Evolutionary conservation across 495 filamentous ascomycete genomes (phyloP).

Genomic region (Penicillium manginii): DNA sequence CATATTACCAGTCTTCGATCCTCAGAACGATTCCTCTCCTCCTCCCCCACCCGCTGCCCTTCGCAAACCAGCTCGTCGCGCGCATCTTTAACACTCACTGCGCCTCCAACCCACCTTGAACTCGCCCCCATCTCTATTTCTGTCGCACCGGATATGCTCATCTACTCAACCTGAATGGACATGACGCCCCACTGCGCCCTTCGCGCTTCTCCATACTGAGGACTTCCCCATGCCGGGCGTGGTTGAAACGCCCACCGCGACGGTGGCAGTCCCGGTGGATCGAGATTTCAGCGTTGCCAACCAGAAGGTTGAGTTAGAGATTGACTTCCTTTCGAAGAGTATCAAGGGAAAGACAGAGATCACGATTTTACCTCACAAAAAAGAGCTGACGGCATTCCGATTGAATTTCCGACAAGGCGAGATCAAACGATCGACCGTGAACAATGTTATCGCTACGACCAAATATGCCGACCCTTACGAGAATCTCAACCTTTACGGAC

Average conservation of each 20-base stretch:
- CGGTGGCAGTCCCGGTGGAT: constrained; percentile 34
- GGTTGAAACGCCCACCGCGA: constrained; percentile 42
- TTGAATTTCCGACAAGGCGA: constrained; percentile 88
- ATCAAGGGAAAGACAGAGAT: constrained; percentile 82
- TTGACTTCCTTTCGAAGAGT: constrained; percentile 76
- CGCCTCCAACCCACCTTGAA: background rate
- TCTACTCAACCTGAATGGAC: constrained; percentile 33
- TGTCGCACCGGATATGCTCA: constrained; percentile 9
- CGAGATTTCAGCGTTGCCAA: constrained; percentile 66
- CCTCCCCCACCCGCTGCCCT: background rate
- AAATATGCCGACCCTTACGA: constrained; percentile 77
- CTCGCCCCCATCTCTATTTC: background rate
- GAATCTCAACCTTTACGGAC: constrained; percentile 64
- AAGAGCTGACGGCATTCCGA: constrained; percentile 68
- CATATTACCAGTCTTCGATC: background rate
- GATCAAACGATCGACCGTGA: constrained; percentile 69
- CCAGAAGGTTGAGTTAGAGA: constrained; percentile 85
- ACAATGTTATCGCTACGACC: constrained; percentile 61
- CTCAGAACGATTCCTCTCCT: background rate
- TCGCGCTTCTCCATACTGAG: constrained; percentile 48
- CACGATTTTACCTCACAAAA: constrained; percentile 68
- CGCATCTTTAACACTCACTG: constrained; percentile 3
- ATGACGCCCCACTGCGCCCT: constrained; percentile 47
- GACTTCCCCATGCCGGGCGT: constrained; percentile 51
- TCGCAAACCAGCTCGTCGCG: constrained; percentile 10